These are phyloP conservation scores for Lachancea quebecensis DNA, from an alignment of 805 yeast species.

Conservation along the genomic window DNA sequence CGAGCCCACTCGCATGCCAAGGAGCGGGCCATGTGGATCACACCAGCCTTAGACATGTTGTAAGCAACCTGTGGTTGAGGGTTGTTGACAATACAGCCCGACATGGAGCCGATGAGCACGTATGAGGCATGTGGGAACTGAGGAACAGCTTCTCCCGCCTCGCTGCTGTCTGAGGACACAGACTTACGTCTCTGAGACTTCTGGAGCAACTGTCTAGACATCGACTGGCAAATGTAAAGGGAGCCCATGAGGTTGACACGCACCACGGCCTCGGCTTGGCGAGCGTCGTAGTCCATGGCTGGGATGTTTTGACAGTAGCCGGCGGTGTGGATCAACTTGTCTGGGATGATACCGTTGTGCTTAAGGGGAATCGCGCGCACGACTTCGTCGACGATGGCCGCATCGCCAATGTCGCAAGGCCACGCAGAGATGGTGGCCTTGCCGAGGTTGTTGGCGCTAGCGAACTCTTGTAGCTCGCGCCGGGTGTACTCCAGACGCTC, in stretches of 20 bases:
- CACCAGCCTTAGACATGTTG: conserved; percentile 85
- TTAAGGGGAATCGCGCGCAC: conserved; percentile 45
- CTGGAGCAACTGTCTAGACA: conserved; percentile 17
- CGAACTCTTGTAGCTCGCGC: conserved; percentile 44
- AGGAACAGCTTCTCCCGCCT: conserved; percentile 39
- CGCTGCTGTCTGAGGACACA: conserved; percentile 28
- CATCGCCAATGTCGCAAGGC: conserved; percentile 68
- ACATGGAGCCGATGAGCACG: conserved; percentile 72
- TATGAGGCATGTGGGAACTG: conserved; percentile 38
- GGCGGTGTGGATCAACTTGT: conserved; percentile 69
- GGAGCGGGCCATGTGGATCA: conserved; percentile 68
- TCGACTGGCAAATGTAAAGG: conserved; percentile 43
- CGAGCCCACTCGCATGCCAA: conserved; percentile 80
- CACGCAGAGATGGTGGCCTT: conserved; percentile 45
- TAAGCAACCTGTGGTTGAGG: conserved; percentile 77
- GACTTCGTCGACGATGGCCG: conserved; percentile 48
- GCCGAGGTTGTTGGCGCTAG: conserved; percentile 31
- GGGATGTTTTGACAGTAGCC: conserved; percentile 78
- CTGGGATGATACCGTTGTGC: conserved; percentile 55
- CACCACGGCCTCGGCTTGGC: conserved; percentile 59
- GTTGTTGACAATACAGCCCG: conserved; percentile 68
- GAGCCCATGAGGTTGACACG: conserved; percentile 72
- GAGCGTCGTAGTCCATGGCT: conserved; percentile 69
- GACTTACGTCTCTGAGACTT: conserved; percentile 42
- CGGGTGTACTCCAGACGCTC: conserved; percentile 54